These are phyloP conservation scores for Exophiala phaeomuriformis DNA, from an alignment of 2,329 filamentous ascomycete genomes.

Conservation along the genomic window DNA sequence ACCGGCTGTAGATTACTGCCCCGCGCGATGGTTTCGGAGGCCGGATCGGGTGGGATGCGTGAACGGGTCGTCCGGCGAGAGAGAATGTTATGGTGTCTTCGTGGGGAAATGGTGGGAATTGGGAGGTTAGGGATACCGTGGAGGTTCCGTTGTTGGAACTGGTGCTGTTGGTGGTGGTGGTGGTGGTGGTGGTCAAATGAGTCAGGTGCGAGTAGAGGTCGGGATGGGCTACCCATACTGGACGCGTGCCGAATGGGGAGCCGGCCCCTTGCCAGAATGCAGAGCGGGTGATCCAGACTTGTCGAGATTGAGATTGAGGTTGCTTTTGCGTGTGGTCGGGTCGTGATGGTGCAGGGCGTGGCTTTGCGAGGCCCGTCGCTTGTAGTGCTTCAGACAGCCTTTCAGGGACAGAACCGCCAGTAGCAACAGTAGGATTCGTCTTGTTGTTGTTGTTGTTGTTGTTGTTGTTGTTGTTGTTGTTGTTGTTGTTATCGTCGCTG, in stretches of 20 bases:
- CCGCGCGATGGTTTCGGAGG: slow-evolving; percentile 64
- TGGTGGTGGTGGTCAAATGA: too few relatives aligned
- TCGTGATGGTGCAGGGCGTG: background rate
- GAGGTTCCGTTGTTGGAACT: background rate
- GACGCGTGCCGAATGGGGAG: slow-evolving; percentile 58
- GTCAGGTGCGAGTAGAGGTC: slow-evolving; percentile 29
- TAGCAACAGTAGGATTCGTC: too few relatives aligned
- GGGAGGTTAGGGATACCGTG: slow-evolving; percentile 30
- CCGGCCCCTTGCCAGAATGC: slow-evolving; percentile 65
- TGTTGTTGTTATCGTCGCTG: too few relatives aligned
- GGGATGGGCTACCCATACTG: slow-evolving; percentile 50
- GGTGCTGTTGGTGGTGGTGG: too few relatives aligned
- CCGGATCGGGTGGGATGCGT: slow-evolving; percentile 63
- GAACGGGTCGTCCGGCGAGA: slow-evolving; percentile 30
- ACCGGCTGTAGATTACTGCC: slow-evolving; percentile 67
- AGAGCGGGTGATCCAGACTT: slow-evolving; percentile 26
- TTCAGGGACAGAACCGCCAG: too few relatives aligned
- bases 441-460: background rate
- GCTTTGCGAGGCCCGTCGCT: background rate
- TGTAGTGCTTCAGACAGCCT: background rate
- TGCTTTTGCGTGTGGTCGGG: background rate
- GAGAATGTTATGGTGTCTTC: slow-evolving; percentile 4
- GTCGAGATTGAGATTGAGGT: slow-evolving; percentile 24
- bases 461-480: background rate
- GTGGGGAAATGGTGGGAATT: slow-evolving; percentile 7